Evolutionary conservation across 2,329 filamentous ascomycete genomes (phyloP).

Genomic region (Xylariaceae sp.): DNA sequence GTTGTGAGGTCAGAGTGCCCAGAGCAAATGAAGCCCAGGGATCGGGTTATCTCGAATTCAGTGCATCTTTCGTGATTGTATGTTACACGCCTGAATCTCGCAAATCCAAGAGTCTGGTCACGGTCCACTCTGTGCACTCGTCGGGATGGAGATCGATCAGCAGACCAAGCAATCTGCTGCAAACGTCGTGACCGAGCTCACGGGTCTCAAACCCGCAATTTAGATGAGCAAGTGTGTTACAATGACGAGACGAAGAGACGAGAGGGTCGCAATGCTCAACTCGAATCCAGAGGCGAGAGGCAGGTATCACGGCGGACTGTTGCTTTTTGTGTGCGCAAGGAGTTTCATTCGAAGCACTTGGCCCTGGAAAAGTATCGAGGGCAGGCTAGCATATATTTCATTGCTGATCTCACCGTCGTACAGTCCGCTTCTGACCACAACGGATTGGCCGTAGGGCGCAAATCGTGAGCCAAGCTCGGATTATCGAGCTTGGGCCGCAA

Average conservation of each 20-base stretch:
- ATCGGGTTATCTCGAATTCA: conserved; percentile 14
- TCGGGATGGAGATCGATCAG: conserved; percentile 13
- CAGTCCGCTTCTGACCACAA: conserved; percentile 21
- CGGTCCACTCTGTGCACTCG: conserved; percentile 18
- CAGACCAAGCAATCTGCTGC: conserved; percentile 18
- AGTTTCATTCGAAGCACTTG: conserved; percentile 11
- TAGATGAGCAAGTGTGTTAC: conserved; percentile 17
- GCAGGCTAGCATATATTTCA: conserved; percentile 19
- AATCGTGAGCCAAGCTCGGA: conserved; percentile 20
- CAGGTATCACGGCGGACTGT: background rate
- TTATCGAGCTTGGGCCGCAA: conserved; percentile 21
- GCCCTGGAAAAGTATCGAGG: conserved; percentile 14
- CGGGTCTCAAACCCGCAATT: conserved; percentile 17
- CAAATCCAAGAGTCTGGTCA: conserved; percentile 9
- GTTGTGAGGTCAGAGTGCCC: conserved; percentile 7
- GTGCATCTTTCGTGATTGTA: conserved; percentile 19
- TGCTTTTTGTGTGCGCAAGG: background rate
- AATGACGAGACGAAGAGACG: conserved; percentile 10
- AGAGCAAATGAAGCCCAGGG: conserved; percentile 13
- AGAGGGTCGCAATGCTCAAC: background rate
- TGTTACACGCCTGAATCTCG: conserved; percentile 4
- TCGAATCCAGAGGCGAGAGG: conserved; percentile 7
- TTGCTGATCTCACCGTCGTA: conserved; percentile 32
- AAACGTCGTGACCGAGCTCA: conserved; percentile 25
- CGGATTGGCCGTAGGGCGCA: conserved; percentile 16